Conservation (phyloP, 192 early-diverging fungal genomes). For the Phycomyces blakesleeanus region DNA sequence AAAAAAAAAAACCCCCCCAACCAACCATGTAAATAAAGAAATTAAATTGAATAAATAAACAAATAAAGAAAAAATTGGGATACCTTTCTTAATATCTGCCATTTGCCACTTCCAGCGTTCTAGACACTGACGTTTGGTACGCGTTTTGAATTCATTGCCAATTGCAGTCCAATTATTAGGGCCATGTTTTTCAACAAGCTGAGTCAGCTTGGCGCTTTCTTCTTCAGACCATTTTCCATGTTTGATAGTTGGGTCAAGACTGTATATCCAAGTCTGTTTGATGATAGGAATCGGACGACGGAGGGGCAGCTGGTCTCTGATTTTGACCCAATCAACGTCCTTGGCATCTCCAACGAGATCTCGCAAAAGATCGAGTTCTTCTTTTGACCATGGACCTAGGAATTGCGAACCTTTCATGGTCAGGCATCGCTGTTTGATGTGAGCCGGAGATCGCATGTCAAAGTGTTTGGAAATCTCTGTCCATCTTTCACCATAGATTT, state of each 20-base stretch:
- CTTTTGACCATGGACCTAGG: conserved; percentile 7
- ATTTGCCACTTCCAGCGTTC: conserved; percentile 21
- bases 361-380: conserved; percentile 11
- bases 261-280: neutral
- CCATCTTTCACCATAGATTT: conserved; percentile 10
- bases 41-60: too few relatives aligned
- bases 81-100: conserved; percentile 8
- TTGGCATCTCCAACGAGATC: neutral
- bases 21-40: too few relatives aligned
- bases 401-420: neutral
- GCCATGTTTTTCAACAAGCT: conserved; percentile 2
- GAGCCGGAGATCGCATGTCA: neutral
- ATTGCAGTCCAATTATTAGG: neutral
- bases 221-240: conserved; percentile 3
- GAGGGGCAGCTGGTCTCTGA: conserved; percentile 1
- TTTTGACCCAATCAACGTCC: neutral
- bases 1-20: too few relatives aligned
- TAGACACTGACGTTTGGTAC: neutral
- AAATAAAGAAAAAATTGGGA: too few relatives aligned
- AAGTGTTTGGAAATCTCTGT: conserved; percentile 17
- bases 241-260: conserved; percentile 5
- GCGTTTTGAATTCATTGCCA: neutral
- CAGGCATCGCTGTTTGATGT: conserved; percentile 1
- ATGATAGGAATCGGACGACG: neutral
- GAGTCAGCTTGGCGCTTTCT: conserved; percentile 2